These are phyloP conservation scores for Talaromyces sp. DNA, from an alignment of 2,329 filamentous ascomycete species.

Conservation along the genomic window DNA sequence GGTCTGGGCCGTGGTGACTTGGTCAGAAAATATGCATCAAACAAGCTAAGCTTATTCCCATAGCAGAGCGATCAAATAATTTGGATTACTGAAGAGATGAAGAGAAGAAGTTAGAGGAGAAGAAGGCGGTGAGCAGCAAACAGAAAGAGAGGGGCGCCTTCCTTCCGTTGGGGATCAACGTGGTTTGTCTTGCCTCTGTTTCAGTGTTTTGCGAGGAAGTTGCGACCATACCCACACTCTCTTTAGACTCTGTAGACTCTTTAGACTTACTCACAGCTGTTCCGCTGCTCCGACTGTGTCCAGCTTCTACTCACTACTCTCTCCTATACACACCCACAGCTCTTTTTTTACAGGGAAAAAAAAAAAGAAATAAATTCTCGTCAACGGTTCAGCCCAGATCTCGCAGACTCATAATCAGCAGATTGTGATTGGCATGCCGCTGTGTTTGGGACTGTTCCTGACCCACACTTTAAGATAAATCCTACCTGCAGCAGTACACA, in stretches of 20 bases:
- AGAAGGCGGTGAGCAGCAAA: slow-evolving; percentile 5
- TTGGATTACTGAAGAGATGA: too few relatives aligned
- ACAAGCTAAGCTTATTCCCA: not conserved
- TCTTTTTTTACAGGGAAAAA: too few relatives aligned
- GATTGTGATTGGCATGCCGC: slow-evolving; percentile 7
- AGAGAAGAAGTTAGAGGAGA: not conserved
- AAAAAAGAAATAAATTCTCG: not conserved
- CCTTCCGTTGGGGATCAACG: not conserved
- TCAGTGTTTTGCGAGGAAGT: slow-evolving; percentile 8
- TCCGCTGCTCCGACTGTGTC: not conserved
- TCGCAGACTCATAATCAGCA: not conserved
- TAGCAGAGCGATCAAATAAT: too few relatives aligned
- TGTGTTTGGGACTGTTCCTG: slow-evolving; percentile 10
- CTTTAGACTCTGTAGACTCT: too few relatives aligned
- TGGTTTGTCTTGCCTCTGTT: not conserved
- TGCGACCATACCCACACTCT: slow-evolving; percentile 3
- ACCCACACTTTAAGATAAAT: slow-evolving; percentile 4
- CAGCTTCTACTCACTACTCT: not conserved
- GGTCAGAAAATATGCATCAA: not conserved
- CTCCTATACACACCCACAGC: not conserved
- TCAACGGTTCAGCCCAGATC: not conserved
- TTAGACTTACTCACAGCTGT: not conserved
- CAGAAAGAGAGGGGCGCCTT: slow-evolving; percentile 1
- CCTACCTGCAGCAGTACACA: not conserved
- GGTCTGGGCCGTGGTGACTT: not conserved